phyloP scores from a whole-genome alignment of 768 basidiomycete species.

The Mycena rosella region DNA sequence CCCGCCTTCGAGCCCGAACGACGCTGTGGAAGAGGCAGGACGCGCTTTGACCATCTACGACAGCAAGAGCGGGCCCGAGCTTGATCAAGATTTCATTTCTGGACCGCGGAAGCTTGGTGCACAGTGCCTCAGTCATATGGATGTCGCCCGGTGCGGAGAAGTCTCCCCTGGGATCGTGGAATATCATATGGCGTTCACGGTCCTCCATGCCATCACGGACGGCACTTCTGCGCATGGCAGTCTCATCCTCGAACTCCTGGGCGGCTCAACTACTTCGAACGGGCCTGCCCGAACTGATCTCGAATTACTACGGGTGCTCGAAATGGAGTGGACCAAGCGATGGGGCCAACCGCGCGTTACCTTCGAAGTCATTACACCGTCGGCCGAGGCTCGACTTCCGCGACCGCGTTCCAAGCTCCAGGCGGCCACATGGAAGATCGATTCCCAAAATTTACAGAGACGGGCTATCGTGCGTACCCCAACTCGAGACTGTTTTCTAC shows the following conservation, averaged over 20 bases:
- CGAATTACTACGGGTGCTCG: constrained; percentile 13
- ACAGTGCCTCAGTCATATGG: constrained; percentile 58
- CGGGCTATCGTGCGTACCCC: constrained; percentile 20
- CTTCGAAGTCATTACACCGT: constrained; percentile 12
- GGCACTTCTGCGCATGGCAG: constrained; percentile 70
- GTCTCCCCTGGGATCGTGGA: constrained; percentile 38
- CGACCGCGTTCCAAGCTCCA: constrained; percentile 13
- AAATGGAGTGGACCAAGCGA: constrained; percentile 27
- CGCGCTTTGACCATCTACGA: constrained; percentile 20
- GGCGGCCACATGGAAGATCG: constrained; percentile 31
- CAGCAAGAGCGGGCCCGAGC: constrained; percentile 37
- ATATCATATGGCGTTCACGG: constrained; percentile 63
- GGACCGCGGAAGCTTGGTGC: constrained; percentile 65
- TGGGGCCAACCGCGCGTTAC: constrained; percentile 10
- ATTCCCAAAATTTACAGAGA: constrained; percentile 22
- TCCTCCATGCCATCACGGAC: constrained; percentile 70
- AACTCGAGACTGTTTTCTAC: not conserved
- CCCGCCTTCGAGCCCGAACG: constrained; percentile 21
- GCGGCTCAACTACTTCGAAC: constrained; percentile 26
- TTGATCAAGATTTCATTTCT: constrained; percentile 65
- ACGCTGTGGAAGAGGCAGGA: constrained; percentile 31
- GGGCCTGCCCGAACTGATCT: constrained; percentile 19
- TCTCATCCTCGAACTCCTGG: constrained; percentile 64
- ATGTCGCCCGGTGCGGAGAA: constrained; percentile 41
- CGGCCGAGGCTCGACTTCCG: constrained; percentile 19